Percentiles rank a stretch among this genome's conserved stretches.
Evolutionary conservation across 768 basidiomycete genomes (phyloP).

Genomic region (Coprinopsis marcescibilis): DNA sequence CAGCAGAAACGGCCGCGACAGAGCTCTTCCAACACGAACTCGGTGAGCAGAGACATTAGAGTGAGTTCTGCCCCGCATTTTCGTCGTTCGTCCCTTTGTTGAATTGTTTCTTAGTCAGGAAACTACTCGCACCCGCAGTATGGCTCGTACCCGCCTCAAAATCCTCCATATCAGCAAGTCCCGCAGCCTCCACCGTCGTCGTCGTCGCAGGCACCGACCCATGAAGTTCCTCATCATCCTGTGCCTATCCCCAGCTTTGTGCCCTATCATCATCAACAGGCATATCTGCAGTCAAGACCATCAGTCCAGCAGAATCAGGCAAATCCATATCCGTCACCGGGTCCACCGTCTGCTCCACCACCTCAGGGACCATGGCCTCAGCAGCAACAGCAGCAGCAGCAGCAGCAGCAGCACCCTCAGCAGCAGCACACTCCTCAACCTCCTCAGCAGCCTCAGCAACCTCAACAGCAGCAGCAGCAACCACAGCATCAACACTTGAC

Average conservation of each 20-base stretch:
- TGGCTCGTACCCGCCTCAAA: slow-evolving; percentile 9
- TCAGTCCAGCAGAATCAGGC: slow-evolving; percentile 28
- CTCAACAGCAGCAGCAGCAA: too few relatives aligned
- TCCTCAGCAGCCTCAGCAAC: slow-evolving; percentile 12
- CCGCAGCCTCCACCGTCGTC: slow-evolving; percentile 35
- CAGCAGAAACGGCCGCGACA: not conserved
- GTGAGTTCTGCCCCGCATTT: not conserved
- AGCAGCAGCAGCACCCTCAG: slow-evolving; percentile 20
- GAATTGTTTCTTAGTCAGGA: too few relatives aligned
- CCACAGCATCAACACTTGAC: slow-evolving; percentile 18
- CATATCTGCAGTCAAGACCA: slow-evolving; percentile 27
- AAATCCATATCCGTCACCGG: slow-evolving; percentile 43
- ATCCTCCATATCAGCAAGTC: slow-evolving; percentile 22
- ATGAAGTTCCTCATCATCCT: slow-evolving; percentile 29
- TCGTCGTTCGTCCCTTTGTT: not conserved
- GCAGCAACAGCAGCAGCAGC: slow-evolving; percentile 25
- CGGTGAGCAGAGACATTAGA: too few relatives aligned
- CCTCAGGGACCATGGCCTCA: slow-evolving; percentile 37
- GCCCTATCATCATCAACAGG: slow-evolving; percentile 27
- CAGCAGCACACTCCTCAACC: slow-evolving; percentile 25
- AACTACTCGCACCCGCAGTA: not conserved
- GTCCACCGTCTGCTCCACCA: slow-evolving; percentile 34
- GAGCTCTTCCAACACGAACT: too few relatives aligned
- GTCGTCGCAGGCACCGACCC: slow-evolving; percentile 29
- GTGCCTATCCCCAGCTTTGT: slow-evolving; percentile 25